Conservation (phyloP, 225 moss, liverwort and hornwort species). For the Takakia lepidozioides region DNA sequence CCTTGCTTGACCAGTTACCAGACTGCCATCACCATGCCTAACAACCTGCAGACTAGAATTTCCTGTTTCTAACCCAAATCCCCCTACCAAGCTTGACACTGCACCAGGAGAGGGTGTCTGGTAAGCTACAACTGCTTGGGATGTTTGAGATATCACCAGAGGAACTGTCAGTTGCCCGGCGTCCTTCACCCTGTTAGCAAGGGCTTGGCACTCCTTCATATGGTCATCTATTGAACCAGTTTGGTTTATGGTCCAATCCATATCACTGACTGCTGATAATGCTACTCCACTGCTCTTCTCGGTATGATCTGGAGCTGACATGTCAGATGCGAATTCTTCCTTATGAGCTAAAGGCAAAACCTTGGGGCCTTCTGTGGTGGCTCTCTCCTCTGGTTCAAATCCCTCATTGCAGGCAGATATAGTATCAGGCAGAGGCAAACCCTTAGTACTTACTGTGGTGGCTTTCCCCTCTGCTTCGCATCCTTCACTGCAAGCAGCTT, state of each 20-base stretch:
- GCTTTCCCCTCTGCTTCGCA: too few relatives aligned
- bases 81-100: not conserved
- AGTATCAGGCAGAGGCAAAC: too few relatives aligned
- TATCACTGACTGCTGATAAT: slow-evolving; percentile 7
- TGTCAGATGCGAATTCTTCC: slow-evolving; percentile 1
- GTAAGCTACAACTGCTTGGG: not conserved
- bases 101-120: not conserved
- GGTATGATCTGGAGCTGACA: not conserved
- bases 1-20: not conserved
- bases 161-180: slow-evolving; percentile 18
- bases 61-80: not conserved
- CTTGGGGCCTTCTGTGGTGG: not conserved
- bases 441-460: too few relatives aligned
- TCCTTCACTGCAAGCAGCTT: too few relatives aligned
- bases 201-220: slow-evolving; percentile 30
- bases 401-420: not conserved
- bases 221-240: slow-evolving; percentile 29
- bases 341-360: slow-evolving; percentile 1
- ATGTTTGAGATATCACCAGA: not conserved
- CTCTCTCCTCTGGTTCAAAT: slow-evolving; percentile 5
- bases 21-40: not conserved
- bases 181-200: slow-evolving; percentile 26
- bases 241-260: slow-evolving; percentile 14
- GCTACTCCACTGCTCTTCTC: slow-evolving; percentile 6
- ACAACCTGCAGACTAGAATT: not conserved